A percentile compares a stretch with the other conserved stretches of the same genome.
These are phyloP conservation scores for Daldinia eschscholtzii DNA, from an alignment of 2,329 filamentous ascomycete species.

Conservation along the genomic window DNA sequence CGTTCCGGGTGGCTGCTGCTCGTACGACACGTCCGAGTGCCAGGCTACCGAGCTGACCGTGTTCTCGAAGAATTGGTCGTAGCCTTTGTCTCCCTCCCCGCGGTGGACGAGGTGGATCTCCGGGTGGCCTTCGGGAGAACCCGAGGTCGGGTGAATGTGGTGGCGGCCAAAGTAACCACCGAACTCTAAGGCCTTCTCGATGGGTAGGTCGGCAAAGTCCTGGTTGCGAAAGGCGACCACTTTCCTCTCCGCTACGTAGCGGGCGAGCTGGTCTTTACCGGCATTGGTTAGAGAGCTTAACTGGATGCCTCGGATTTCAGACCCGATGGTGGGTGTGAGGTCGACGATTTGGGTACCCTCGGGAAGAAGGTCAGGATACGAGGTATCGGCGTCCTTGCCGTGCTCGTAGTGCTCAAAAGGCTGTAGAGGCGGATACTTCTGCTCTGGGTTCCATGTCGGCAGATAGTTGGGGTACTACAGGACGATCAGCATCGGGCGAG, in stretches of 20 bases:
- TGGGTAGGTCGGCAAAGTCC: slow-evolving; percentile 77
- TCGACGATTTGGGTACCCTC: slow-evolving; percentile 66
- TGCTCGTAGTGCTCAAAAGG: slow-evolving; percentile 81
- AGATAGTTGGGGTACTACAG: slow-evolving; percentile 77
- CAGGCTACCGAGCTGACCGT: slow-evolving; percentile 86
- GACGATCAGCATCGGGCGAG: slow-evolving; percentile 23
- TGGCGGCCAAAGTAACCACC: slow-evolving; percentile 83
- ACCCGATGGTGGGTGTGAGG: slow-evolving; percentile 79
- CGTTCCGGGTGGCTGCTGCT: slow-evolving; percentile 88
- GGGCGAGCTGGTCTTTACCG: slow-evolving; percentile 81
- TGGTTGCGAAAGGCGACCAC: slow-evolving; percentile 84
- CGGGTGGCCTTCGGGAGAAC: slow-evolving; percentile 78
- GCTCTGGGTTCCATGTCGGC: slow-evolving; percentile 75
- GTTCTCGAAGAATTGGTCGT: slow-evolving; percentile 70
- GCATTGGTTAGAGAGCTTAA: slow-evolving; percentile 74
- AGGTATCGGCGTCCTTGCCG: slow-evolving; percentile 78
- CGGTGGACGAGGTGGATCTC: slow-evolving; percentile 85
- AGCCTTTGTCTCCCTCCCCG: slow-evolving; percentile 72
- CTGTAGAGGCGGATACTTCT: slow-evolving; percentile 74
- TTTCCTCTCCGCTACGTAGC: slow-evolving; percentile 80
- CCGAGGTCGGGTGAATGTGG: slow-evolving; percentile 85
- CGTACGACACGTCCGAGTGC: slow-evolving; percentile 92
- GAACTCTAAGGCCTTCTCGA: slow-evolving; percentile 75
- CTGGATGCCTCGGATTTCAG: slow-evolving; percentile 78
- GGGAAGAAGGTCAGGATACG: slow-evolving; percentile 76